These are phyloP conservation scores for Colletotrichum trifolii DNA, from an alignment of 2,329 filamentous ascomycete species.

Conservation along the genomic window DNA sequence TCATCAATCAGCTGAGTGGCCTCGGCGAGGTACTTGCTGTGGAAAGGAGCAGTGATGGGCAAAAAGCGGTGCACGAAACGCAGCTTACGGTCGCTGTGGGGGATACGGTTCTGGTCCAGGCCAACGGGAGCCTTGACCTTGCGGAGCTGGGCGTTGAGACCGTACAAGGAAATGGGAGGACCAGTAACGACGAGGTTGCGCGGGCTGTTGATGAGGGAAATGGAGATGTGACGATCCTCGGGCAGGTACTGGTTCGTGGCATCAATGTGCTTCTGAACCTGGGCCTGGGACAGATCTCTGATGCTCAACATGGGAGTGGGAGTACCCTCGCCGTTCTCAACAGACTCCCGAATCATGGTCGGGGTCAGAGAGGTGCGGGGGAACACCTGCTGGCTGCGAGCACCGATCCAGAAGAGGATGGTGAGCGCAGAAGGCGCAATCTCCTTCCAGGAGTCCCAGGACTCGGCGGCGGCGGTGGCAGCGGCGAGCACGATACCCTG, in stretches of 20 bases:
- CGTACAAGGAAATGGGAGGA: constrained; percentile 94
- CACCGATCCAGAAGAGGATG: constrained; percentile 98
- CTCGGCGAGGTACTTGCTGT: constrained; percentile 90
- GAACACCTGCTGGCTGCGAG: constrained; percentile 96
- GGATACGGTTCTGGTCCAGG: constrained; percentile 92
- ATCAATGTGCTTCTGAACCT: constrained; percentile 96
- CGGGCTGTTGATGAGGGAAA: constrained; percentile 96
- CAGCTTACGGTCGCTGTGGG: constrained; percentile 94
- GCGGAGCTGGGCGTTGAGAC: constrained; percentile 91
- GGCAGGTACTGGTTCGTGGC: constrained; percentile 97
- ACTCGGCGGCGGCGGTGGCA: constrained; percentile 87
- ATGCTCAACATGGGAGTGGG: constrained; percentile 99
- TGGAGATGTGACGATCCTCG: constrained; percentile 89
- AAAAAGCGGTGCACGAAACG: constrained; percentile 97
- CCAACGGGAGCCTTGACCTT: constrained; percentile 99
- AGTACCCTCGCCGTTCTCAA: constrained; percentile 92
- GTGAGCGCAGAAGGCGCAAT: constrained; percentile 84
- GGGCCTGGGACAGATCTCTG: constrained; percentile 85
- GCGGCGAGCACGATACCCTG: constrained; percentile 96
- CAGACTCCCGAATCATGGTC: constrained; percentile 89
- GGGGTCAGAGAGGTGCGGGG: constrained; percentile 94
- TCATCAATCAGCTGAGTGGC: constrained; percentile 86
- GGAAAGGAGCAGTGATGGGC: constrained; percentile 97
- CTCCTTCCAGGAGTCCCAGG: constrained; percentile 91
- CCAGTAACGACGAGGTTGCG: constrained; percentile 97